Evolutionary conservation across 768 basidiomycete species (phyloP), one percentile per base, ranked within the genome.

Genomic region (Amanita jacksonii): DNA sequence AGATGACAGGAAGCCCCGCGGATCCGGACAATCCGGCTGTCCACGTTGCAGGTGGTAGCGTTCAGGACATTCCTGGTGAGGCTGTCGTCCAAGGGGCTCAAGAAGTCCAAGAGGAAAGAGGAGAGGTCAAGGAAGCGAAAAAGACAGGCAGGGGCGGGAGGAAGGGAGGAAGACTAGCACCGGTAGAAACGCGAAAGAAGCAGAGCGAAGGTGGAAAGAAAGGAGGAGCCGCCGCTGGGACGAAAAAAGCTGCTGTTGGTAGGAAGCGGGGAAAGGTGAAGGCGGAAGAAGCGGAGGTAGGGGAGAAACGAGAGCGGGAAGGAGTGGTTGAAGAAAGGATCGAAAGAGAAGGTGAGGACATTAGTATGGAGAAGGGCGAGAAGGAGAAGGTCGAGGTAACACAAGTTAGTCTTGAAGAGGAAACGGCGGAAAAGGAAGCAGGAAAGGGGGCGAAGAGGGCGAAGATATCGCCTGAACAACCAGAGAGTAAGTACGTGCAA

Each of bases 11-110:
- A 3, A 46, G 54, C 31, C 56, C 59, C 46, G 54, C 55, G 2
- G 55, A 55, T 39, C 49, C 53, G 15, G 45, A 43, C 2, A 59
- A 59, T 28, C 60, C 57, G 13, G 55, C 58, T n/a, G 60, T 60
- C 2, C 57, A 57, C 33, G 54, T 58, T 20, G 51, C 47, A 42
- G 46, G 44, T 18, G 48, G 42, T 4, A 27, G 35, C 5, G 25
- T 31, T 8, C 27, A 38, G 12, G 13, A 37, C 8, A 38, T 37
- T 12, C 16, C 5, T 13, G 46, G 46, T 10, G 46, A 39, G 2
- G 31, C 28, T 4, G n/a, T 16, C 7, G 33, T 28, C 15, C 9
- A 37, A 2, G 52, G 28, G 25, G 51, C 3, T 4, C 28, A 35
- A 9, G 32, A 20, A 22, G 16, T 12, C 41, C 10, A n/a, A 9